A percentile compares a stretch with the other conserved stretches of the same genome.
phyloP scores from a whole-genome alignment of 1,284 basidiomycete species.

The Veloporphyrellus conicus region DNA sequence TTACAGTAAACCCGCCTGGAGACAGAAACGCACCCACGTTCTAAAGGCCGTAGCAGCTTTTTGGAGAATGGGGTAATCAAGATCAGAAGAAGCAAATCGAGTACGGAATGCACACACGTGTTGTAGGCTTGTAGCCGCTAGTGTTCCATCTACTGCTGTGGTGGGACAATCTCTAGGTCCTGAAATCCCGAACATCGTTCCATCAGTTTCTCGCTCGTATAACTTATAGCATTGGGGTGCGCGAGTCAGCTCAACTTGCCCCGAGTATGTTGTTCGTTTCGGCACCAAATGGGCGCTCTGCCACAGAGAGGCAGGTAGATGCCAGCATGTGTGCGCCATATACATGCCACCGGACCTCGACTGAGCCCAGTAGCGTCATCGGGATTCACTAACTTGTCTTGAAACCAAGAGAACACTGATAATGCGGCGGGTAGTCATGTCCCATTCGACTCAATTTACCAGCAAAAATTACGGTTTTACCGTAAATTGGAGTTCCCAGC shows the following conservation, averaged over 20 bases:
- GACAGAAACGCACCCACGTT: background rate
- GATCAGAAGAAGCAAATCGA: slow-evolving; percentile 6
- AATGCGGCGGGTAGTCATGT: slow-evolving; percentile 6
- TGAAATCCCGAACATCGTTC: background rate
- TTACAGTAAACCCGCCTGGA: background rate
- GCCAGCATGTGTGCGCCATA: background rate
- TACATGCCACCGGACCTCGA: slow-evolving; percentile 9
- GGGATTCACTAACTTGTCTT: too few species aligned
- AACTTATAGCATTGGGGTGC: background rate
- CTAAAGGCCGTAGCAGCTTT: background rate
- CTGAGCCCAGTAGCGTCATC: slow-evolving; percentile 16
- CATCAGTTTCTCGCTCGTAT: background rate
- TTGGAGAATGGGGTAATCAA: slow-evolving; percentile 1
- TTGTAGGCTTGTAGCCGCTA: background rate
- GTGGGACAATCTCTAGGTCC: background rate
- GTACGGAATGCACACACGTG: background rate
- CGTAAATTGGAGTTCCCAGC: too few species aligned
- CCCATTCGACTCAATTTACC: background rate
- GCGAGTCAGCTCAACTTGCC: background rate
- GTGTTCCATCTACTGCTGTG: slow-evolving; percentile 1
- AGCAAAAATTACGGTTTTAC: too few species aligned
- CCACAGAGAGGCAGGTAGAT: too few species aligned
- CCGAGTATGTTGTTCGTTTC: background rate
- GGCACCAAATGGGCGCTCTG: too few species aligned
- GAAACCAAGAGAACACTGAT: slow-evolving; percentile 12